These are phyloP conservation scores for Penicillium goetzii DNA, from an alignment of 495 filamentous ascomycete species.

Conservation along the genomic window DNA sequence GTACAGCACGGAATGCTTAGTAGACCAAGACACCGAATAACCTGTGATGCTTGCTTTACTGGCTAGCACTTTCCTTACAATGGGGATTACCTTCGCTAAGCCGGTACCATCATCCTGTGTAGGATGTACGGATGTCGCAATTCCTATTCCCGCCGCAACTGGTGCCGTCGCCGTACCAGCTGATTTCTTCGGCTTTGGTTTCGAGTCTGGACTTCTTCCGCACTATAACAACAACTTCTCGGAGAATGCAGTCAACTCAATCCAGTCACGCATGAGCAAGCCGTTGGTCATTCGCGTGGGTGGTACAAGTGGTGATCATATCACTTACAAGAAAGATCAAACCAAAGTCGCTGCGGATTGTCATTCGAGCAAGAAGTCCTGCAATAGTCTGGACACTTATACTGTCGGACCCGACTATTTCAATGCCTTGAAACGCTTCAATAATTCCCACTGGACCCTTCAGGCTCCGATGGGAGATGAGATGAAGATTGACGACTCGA, in stretches of 20 bases:
- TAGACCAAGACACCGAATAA: not conserved
- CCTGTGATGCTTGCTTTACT: not conserved
- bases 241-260: constrained; percentile 26
- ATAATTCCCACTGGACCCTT: constrained; percentile 22
- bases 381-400: constrained; percentile 16
- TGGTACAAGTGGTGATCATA: constrained; percentile 28
- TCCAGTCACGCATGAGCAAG: constrained; percentile 23
- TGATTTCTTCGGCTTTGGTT: constrained; percentile 34
- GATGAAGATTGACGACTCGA: constrained; percentile 17
- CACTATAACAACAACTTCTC: constrained; percentile 26
- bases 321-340: constrained; percentile 8
- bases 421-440: constrained; percentile 25
- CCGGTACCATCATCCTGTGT: not conserved
- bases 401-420: constrained; percentile 30
- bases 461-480: constrained; percentile 28
- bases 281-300: constrained; percentile 29
- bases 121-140: not conserved
- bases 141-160: not conserved
- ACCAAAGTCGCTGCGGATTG: not conserved
- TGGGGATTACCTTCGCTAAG: not conserved
- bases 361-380: not conserved
- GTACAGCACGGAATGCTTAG: not conserved
- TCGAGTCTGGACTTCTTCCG: constrained; percentile 24
- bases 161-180: constrained; percentile 21
- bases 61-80: not conserved